Evolutionary conservation across 2,329 filamentous ascomycete genomes (phyloP).

Genomic region (Neonectria sp.): DNA sequence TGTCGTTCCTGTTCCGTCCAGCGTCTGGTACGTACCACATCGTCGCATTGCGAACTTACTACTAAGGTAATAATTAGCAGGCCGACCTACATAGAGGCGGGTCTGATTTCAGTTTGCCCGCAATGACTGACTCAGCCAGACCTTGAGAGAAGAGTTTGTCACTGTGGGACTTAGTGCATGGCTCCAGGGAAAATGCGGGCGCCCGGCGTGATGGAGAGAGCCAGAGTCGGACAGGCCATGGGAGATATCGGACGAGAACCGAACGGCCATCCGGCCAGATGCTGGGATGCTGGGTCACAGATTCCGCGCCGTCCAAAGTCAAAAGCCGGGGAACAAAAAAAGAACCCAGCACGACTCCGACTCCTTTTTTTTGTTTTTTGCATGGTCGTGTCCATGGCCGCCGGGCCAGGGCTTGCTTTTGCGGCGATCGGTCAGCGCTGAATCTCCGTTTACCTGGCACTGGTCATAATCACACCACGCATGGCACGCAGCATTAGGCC

Average conservation of each 20-base stretch:
- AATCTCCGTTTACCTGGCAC: not conserved
- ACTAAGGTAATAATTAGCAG: too few relatives aligned
- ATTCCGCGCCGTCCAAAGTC: not conserved
- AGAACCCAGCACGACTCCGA: not conserved
- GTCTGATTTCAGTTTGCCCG: not conserved
- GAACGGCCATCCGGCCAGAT: not conserved
- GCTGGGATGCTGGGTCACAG: not conserved
- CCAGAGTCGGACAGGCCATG: not conserved
- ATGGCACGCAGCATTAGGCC: slow-evolving; percentile 6
- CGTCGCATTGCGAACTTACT: not conserved
- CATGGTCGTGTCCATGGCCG: not conserved
- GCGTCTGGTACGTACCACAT: not conserved
- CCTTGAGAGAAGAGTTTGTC: not conserved
- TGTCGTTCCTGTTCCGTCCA: not conserved
- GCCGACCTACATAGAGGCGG: too few relatives aligned
- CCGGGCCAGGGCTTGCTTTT: not conserved
- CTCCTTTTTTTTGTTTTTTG: not conserved
- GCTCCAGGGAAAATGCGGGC: not conserved
- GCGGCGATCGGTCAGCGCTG: slow-evolving; percentile 7
- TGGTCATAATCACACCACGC: slow-evolving; percentile 2
- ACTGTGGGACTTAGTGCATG: not conserved
- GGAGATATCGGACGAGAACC: slow-evolving; percentile 15
- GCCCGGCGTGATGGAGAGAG: too few relatives aligned
- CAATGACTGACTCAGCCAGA: not conserved
- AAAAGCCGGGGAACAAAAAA: not conserved